Conservation (phyloP, 805 yeast species). For the Yarrowia sp. region DNA sequence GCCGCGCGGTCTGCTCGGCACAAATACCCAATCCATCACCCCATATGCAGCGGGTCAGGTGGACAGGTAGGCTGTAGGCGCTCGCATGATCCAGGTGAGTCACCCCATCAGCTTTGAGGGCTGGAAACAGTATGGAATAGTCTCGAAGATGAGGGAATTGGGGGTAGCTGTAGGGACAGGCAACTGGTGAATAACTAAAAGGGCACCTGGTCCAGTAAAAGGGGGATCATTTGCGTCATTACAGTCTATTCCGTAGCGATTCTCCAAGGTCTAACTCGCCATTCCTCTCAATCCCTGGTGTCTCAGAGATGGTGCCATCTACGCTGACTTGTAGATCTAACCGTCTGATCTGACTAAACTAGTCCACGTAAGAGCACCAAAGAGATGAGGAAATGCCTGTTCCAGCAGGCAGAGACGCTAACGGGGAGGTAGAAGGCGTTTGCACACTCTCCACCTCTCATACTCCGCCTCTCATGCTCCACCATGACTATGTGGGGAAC, state of each 20-base stretch:
- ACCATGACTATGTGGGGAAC: too few relatives aligned
- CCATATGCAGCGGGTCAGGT: constrained; percentile 8
- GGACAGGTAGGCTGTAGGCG: constrained; percentile 1
- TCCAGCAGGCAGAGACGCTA: neutral
- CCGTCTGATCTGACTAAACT: neutral
- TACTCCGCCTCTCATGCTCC: too few relatives aligned
- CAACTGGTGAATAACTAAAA: too few relatives aligned
- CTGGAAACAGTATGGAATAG: neutral
- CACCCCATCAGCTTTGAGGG: neutral
- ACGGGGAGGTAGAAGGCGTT: too few relatives aligned
- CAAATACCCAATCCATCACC: too few relatives aligned
- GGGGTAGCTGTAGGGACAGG: too few relatives aligned
- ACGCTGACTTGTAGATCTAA: neutral
- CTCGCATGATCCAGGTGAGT: constrained; percentile 38
- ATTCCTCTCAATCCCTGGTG: neutral
- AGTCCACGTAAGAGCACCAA: neutral
- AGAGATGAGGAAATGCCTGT: neutral
- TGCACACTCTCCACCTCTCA: too few relatives aligned
- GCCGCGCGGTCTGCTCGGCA: too few relatives aligned
- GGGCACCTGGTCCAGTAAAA: too few relatives aligned
- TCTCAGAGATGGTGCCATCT: neutral
- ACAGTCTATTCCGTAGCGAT: too few relatives aligned
- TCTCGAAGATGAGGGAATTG: neutral
- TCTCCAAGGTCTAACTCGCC: too few relatives aligned
- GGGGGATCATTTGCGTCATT: too few relatives aligned